A percentile compares a stretch with the other conserved stretches of the same genome.
phyloP scores from a whole-genome alignment of 164 flowering plant genomes.

The Vitis vinifera region ASM3070453v1 NC_081807.1:2305001-2305500 shows the following conservation, averaged over 20 bases:
- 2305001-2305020: constrained; percentile 83
- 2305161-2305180: not conserved
- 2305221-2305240: not conserved
- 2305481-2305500: constrained; percentile 1
- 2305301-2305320: constrained; percentile 78
- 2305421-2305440: constrained; percentile 30
- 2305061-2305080: constrained; percentile 73
- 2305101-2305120: not conserved
- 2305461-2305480: constrained; percentile 25
- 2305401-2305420: constrained; percentile 82
- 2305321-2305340: constrained; percentile 84
- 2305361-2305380: constrained; percentile 76
- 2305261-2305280: not conserved
- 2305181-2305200: constrained; percentile 3
- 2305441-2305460: constrained; percentile 33
- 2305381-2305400: constrained; percentile 89
- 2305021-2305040: constrained; percentile 93
- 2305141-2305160: not conserved
- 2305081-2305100: constrained; percentile 57
- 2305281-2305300: constrained; percentile 34
- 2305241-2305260: not conserved
- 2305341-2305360: constrained; percentile 72
- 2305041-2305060: constrained; percentile 76
- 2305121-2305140: too few relatives aligned
- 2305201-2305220: not conserved